phyloP scores from a whole-genome alignment of 2,329 filamentous ascomycete species.

The Ramularia collo-cygni region DNA sequence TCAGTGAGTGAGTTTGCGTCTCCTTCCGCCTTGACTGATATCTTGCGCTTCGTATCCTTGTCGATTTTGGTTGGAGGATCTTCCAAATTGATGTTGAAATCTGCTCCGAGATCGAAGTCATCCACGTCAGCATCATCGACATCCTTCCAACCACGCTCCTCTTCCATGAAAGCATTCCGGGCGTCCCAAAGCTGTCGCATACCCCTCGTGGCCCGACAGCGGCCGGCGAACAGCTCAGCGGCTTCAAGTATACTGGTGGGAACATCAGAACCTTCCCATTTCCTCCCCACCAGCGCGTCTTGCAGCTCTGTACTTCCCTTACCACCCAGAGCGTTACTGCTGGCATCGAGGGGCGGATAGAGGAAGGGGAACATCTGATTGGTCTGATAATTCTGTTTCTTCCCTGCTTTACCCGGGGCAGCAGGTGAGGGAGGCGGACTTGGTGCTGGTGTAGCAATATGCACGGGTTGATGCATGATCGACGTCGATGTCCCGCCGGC shows the following conservation, averaged over 20 bases:
- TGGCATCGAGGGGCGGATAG: constrained; percentile 85
- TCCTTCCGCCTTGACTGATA: constrained; percentile 28
- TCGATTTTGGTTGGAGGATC: constrained; percentile 27
- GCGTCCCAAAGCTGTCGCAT: constrained; percentile 94
- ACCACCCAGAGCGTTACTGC: constrained; percentile 82
- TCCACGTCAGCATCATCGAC: constrained; percentile 34
- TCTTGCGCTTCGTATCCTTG: too few relatives aligned
- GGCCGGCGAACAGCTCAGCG: constrained; percentile 79
- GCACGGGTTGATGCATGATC: constrained; percentile 90
- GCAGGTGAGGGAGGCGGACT: constrained; percentile 91
- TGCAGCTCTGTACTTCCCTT: constrained; percentile 79
- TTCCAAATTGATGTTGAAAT: constrained; percentile 22
- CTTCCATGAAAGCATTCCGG: constrained; percentile 82
- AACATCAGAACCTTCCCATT: constrained; percentile 90
- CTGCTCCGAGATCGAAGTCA: too few relatives aligned
- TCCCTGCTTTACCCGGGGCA: constrained; percentile 76
- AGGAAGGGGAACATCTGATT: constrained; percentile 98
- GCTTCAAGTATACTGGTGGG: constrained; percentile 93
- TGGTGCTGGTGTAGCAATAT: constrained; percentile 96
- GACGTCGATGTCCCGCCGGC: constrained; percentile 50
- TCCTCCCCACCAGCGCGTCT: constrained; percentile 70
- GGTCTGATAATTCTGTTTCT: constrained; percentile 99
- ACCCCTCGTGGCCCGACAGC: constrained; percentile 84
- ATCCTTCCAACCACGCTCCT: constrained; percentile 78
- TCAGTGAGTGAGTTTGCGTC: constrained; percentile 20